These are phyloP conservation scores for Hymenoscyphus scutula DNA, from an alignment of 2,329 filamentous ascomycete species.

Conservation along the genomic window DNA sequence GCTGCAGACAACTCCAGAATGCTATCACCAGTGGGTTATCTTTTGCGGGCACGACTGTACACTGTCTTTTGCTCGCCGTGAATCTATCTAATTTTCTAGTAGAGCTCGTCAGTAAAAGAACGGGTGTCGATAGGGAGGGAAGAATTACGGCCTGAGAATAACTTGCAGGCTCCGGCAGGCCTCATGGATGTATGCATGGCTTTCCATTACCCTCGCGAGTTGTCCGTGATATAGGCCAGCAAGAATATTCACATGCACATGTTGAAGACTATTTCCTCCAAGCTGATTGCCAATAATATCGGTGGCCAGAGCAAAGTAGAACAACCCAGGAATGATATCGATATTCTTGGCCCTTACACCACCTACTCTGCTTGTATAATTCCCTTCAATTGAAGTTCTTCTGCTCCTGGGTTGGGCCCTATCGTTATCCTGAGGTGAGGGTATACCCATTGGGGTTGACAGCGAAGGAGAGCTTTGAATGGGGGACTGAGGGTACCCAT, in stretches of 20 bases:
- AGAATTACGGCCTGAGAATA: conserved; percentile 63
- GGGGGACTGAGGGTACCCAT: conserved; percentile 52
- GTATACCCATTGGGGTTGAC: conserved; percentile 43
- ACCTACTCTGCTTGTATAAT: conserved; percentile 25
- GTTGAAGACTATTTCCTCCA: conserved; percentile 77
- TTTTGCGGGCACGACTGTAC: conserved; percentile 23
- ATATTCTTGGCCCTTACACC: conserved; percentile 55
- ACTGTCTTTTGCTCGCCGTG: conserved; percentile 39
- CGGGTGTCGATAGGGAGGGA: not conserved
- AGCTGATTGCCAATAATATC: conserved; percentile 82
- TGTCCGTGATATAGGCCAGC: conserved; percentile 89
- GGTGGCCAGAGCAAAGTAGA: conserved; percentile 83
- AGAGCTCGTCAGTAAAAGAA: conserved; percentile 9
- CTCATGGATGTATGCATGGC: conserved; percentile 61
- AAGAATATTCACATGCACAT: conserved; percentile 81
- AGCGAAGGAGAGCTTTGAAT: conserved; percentile 53
- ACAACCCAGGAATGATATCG: conserved; percentile 82
- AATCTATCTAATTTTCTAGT: conserved; percentile 38
- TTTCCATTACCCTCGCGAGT: conserved; percentile 81
- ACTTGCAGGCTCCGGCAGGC: conserved; percentile 62
- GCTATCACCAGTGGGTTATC: conserved; percentile 71
- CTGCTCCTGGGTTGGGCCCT: conserved; percentile 41
- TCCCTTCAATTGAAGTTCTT: conserved; percentile 50
- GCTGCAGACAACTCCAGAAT: conserved; percentile 90
- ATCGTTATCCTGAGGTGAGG: conserved; percentile 53